A percentile compares a stretch with the other conserved stretches of the same genome.
Conservation (phyloP, 2,329 filamentous ascomycete species). For the Aspergillaceae sp. region DNA sequence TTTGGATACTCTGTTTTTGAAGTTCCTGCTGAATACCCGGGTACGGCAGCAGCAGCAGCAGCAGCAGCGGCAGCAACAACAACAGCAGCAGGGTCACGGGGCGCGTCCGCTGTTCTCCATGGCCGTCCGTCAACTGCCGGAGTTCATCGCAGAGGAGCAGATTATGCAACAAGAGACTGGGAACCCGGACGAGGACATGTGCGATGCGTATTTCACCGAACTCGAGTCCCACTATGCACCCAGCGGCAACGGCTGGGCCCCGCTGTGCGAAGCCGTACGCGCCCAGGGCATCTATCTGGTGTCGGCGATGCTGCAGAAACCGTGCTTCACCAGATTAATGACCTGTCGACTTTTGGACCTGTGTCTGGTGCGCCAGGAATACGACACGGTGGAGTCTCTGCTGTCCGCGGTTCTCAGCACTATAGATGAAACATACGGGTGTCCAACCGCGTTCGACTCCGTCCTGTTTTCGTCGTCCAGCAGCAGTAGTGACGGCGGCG, state of each 20-base stretch:
- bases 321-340: slow-evolving; percentile 26
- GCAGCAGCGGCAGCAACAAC: no score
- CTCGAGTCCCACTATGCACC: slow-evolving; percentile 32
- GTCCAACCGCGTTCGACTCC: slow-evolving; percentile 21
- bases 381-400: slow-evolving; percentile 30
- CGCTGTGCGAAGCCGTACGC: slow-evolving; percentile 34
- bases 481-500: slow-evolving; percentile 4
- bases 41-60: background rate
- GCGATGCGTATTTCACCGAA: slow-evolving; percentile 35
- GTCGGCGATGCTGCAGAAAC: slow-evolving; percentile 27
- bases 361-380: slow-evolving; percentile 21
- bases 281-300: slow-evolving; percentile 33
- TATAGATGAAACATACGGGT: slow-evolving; percentile 17
- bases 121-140: slow-evolving; percentile 27
- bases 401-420: slow-evolving; percentile 25
- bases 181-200: slow-evolving; percentile 31
- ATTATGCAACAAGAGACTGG: slow-evolving; percentile 21
- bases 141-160: slow-evolving; percentile 33
- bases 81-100: slow-evolving; percentile 9
- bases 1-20: slow-evolving; percentile 28
- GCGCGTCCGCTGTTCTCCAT: slow-evolving; percentile 32
- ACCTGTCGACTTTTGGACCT: slow-evolving; percentile 26
- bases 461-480: slow-evolving; percentile 6
- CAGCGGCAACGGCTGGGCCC: slow-evolving; percentile 28
- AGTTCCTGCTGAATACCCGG: slow-evolving; percentile 29